Evolutionary conservation across 805 yeast species (phyloP), one percentile per base, ranked within the genome.

Genomic region (Lipomyces sp.): DNA sequence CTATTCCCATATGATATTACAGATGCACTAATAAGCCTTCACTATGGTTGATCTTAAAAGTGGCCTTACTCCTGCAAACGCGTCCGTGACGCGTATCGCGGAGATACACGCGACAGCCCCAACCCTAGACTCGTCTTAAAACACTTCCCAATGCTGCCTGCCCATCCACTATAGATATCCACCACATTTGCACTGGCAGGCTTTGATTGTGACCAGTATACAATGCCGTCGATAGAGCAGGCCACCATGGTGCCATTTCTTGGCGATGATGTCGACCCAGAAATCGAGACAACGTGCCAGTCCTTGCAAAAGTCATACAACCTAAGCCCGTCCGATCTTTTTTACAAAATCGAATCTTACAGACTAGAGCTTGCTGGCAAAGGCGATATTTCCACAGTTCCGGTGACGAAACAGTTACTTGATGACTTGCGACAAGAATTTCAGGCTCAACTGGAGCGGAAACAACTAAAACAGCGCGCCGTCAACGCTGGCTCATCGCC

Each of bases 391-490:
- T 34, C 35, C 10, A 58, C 18, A 24, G 53, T 42, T 30, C 42
- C 61, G n/a, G 54, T 53, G 30, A 50, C 63, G 7, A 18, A n/a
- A 13, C 34, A 64, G 32, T 11, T 68, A 18, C 60, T 68, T 4
- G 65, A 66, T 7, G 70, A 66, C 45, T 29, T 68, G 37, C 55
- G 71, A 7, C 35, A 58, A 37, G 35, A 59, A 30, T 24, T 68
- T 45, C 71, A 68, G 53, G 65, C 51, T 15, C 59, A 55, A 24
- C 62, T 68, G 13, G 71, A 68, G 60, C 57, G 69, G 45, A 54
- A 58, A 42, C 57, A 59, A 37, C 51, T 53, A 39, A 53, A 54
- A 37, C 59, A 39, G 42, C 57, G 50, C 24, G 35, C 15, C 15
- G 54, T 30, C 15, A 24, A 10, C 8, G 18, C 15, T 0, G 57